A percentile compares a stretch with the other conserved stretches of the same genome.
Conservation (phyloP, 208 protist genomes). For the Porcisia hertigi region DNA sequence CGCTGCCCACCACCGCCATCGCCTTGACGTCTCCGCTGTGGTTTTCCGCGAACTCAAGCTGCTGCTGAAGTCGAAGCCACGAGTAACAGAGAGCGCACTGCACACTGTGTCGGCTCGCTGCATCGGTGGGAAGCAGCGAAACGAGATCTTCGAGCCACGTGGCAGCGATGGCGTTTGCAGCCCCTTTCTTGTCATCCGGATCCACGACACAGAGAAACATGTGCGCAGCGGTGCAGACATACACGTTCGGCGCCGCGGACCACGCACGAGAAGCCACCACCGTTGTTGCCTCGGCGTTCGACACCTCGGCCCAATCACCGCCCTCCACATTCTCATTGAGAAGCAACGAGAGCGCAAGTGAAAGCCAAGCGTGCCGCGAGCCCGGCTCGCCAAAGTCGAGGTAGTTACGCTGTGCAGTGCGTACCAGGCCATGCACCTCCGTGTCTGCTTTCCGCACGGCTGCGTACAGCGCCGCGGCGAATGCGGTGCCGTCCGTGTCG, state of each 20-base stretch:
- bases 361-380: conserved; percentile 35
- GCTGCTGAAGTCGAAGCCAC: conserved; percentile 36
- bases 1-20: neutral
- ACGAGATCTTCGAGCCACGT: conserved; percentile 60
- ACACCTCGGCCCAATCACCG: neutral
- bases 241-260: conserved; percentile 13
- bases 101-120: conserved; percentile 31
- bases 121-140: conserved; percentile 32
- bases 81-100: conserved; percentile 61
- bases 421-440: conserved; percentile 32
- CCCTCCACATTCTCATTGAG: neutral
- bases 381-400: conserved; percentile 30
- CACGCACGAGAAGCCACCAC: neutral
- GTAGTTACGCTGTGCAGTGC: conserved; percentile 37
- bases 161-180: conserved; percentile 11
- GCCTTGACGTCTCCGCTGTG: neutral
- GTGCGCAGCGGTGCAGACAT: conserved; percentile 67
- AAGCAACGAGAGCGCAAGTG: conserved; percentile 29
- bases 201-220: conserved; percentile 57
- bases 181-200: conserved; percentile 28
- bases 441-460: conserved; percentile 4
- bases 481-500: neutral
- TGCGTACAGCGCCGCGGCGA: neutral
- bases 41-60: neutral
- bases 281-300: neutral